Conservation (phyloP, 164 flowering plant genomes). For the Cinnamomum micranthum region DNA sequence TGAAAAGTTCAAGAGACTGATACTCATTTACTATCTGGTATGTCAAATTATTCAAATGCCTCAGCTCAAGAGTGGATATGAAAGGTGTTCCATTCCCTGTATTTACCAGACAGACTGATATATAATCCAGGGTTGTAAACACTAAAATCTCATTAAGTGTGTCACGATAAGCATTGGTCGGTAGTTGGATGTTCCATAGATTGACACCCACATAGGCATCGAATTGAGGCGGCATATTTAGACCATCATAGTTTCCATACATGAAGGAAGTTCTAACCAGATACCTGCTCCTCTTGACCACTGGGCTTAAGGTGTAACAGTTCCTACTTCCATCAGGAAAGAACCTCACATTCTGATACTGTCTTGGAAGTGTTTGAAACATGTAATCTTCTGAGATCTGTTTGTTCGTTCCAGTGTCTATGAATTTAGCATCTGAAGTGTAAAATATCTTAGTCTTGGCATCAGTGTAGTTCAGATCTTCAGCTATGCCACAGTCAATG, state of each 20-base stretch:
- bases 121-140: constrained; percentile 7
- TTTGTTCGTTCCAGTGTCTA: constrained; percentile 3
- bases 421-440: constrained; percentile 4
- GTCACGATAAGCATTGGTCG: constrained; percentile 1
- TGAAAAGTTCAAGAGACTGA: constrained; percentile 18
- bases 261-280: constrained; percentile 10
- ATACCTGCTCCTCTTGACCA: not conserved
- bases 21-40: constrained; percentile 14
- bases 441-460: not conserved
- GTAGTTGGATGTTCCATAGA: constrained; percentile 28
- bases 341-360: not conserved
- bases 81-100: constrained; percentile 37
- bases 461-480: constrained; percentile 3
- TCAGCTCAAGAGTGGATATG: constrained; percentile 36
- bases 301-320: constrained; percentile 4
- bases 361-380: not conserved
- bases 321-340: constrained; percentile 5
- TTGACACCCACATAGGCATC: constrained; percentile 37
- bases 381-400: not conserved
- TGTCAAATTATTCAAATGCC: constrained; percentile 14
- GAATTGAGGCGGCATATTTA: constrained; percentile 24
- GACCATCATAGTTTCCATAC: constrained; percentile 24
- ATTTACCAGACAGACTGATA: constrained; percentile 35
- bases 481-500: constrained; percentile 8
- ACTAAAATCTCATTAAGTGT: constrained; percentile 23